Conservation (phyloP, 129 eudicot genomes). For the Mikania micrantha region DNA sequence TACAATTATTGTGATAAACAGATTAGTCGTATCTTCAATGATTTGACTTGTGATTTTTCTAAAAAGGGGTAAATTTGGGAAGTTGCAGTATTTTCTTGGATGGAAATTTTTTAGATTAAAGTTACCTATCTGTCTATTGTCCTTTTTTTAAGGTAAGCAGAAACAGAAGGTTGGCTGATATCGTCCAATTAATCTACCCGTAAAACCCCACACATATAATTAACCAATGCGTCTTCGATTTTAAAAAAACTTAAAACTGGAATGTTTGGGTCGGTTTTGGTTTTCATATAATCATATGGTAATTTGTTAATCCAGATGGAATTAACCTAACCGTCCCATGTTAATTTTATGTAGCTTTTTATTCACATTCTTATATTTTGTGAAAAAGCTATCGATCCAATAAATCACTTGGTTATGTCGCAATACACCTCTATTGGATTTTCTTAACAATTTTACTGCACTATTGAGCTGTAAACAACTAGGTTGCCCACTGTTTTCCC, state of each 20-base stretch:
- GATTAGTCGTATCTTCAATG: not conserved
- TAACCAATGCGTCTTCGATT: not conserved
- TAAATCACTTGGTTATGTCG: not conserved
- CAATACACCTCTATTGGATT: not conserved
- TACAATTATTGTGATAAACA: not conserved
- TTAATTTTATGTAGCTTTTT: not conserved
- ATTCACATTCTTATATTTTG: not conserved
- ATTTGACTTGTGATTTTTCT: not conserved
- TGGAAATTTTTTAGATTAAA: not conserved
- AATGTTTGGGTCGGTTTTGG: not conserved
- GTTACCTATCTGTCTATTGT: not conserved
- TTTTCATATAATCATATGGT: not conserved
- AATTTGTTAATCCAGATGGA: not conserved
- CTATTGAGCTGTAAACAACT: not conserved
- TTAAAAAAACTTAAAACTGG: not conserved
- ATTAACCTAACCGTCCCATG: not conserved
- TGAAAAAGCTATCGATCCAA: not conserved
- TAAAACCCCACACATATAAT: not conserved
- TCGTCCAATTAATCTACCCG: not conserved
- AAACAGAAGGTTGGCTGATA: not conserved
- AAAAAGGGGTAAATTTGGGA: not conserved
- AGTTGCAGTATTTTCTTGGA: not conserved
- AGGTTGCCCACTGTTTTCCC: not conserved
- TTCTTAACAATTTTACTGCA: not conserved
- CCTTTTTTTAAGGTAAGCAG: not conserved